Percentiles rank a stretch among this genome's conserved stretches.
These are phyloP conservation scores for Trichomonascaceae sp. DNA, from an alignment of 1,139 yeast species.

Conservation along the genomic window DNA sequence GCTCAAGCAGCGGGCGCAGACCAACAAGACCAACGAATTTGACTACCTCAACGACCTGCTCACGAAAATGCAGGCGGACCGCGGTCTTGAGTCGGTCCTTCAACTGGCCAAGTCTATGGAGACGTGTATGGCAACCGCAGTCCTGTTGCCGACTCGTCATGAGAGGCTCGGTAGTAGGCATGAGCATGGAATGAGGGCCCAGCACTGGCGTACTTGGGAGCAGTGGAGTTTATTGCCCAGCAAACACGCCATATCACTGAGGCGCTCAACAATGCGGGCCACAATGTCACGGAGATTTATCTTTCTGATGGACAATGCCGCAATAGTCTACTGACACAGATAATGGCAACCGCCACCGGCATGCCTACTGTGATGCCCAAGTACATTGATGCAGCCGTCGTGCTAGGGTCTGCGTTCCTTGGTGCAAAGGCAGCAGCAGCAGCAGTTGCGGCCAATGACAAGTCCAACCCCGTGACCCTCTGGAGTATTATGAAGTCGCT, in stretches of 20 bases:
- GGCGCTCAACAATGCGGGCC: too few relatives aligned
- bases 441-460: slow-evolving; percentile 48
- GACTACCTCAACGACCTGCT: too few relatives aligned
- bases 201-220: slow-evolving; percentile 78
- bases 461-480: slow-evolving; percentile 78
- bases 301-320: slow-evolving; percentile 97
- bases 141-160: slow-evolving; percentile 93
- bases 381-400: too few relatives aligned
- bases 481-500: too few relatives aligned
- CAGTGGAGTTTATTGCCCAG: slow-evolving; percentile 94
- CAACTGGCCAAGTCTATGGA: slow-evolving; percentile 89
- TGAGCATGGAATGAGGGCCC: slow-evolving; percentile 67
- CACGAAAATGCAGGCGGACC: slow-evolving; percentile 49
- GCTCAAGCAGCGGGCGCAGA: too few relatives aligned
- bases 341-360: slow-evolving; percentile 91
- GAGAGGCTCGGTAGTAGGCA: slow-evolving; percentile 93
- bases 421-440: too few relatives aligned
- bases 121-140: slow-evolving; percentile 95
- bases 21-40: too few relatives aligned
- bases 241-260: slow-evolving; percentile 93
- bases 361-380: too few relatives aligned
- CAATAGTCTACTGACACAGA: slow-evolving; percentile 74
- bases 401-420: slow-evolving; percentile 83
- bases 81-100: slow-evolving; percentile 72
- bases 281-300: slow-evolving; percentile 58